phyloP scores from a whole-genome alignment of 2,329 filamentous ascomycete genomes.

The Aotearoamyces nothofagi region DNA sequence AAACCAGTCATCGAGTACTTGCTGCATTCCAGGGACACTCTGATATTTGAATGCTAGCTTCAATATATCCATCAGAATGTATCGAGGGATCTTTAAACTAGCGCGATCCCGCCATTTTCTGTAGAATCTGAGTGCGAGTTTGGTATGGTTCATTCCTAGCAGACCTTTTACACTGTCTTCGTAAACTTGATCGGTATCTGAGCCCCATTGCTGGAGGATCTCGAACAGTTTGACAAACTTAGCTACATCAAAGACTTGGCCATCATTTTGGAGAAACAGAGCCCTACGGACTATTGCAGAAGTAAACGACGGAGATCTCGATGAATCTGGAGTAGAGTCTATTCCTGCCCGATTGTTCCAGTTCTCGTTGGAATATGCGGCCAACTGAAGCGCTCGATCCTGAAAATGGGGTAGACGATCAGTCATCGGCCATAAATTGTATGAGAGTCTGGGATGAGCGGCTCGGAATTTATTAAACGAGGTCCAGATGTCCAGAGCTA shows the following conservation, averaged over 20 bases:
- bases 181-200: constrained; percentile 8
- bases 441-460: no score
- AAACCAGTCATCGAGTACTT: constrained; percentile 22
- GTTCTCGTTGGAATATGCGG: no score
- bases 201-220: constrained; percentile 9
- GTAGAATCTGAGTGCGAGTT: constrained; percentile 12
- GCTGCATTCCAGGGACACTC: constrained; percentile 20
- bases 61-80: constrained; percentile 16
- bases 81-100: constrained; percentile 6
- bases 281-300: constrained; percentile 5
- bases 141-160: constrained; percentile 7
- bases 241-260: constrained; percentile 4
- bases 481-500: not conserved
- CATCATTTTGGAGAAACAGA: constrained; percentile 6
- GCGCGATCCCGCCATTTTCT: constrained; percentile 7
- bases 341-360: no score
- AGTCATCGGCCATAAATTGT: no score
- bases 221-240: constrained; percentile 9
- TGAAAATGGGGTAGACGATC: no score
- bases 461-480: no score
- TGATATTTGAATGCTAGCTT: constrained; percentile 16
- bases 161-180: constrained; percentile 8
- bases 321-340: no score
- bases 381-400: no score
- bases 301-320: no score